Evolutionary conservation across 495 filamentous ascomycete species (phyloP).

Genomic region (Filosporella fistucella): DNA sequence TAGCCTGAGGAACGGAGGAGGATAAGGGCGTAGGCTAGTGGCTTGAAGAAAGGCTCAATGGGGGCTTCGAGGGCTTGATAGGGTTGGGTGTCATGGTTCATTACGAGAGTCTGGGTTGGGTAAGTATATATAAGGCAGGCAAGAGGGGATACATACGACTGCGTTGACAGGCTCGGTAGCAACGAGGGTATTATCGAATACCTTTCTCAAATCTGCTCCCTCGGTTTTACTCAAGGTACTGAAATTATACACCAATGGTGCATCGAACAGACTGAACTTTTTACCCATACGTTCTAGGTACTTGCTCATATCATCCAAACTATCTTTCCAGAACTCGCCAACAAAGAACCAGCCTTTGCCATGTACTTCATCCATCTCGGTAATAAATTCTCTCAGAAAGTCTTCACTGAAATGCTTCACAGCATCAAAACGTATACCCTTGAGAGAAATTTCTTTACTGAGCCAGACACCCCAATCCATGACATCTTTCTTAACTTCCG

Average conservation of each 20-base stretch:
- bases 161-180: conserved; percentile 53
- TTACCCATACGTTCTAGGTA: conserved; percentile 59
- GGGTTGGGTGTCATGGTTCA: conserved; percentile 57
- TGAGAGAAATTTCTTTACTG: conserved; percentile 47
- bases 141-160: conserved; percentile 40
- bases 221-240: conserved; percentile 44
- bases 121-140: not conserved
- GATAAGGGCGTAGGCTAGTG: conserved; percentile 57
- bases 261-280: conserved; percentile 60
- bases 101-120: conserved; percentile 36
- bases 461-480: conserved; percentile 67
- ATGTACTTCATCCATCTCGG: conserved; percentile 40
- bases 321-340: conserved; percentile 69
- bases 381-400: conserved; percentile 59
- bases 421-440: conserved; percentile 71
- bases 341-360: conserved; percentile 60
- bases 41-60: conserved; percentile 52
- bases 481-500: conserved; percentile 60
- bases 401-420: conserved; percentile 65
- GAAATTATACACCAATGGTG: conserved; percentile 63
- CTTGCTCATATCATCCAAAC: conserved; percentile 44
- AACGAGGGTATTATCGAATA: conserved; percentile 60
- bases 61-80: conserved; percentile 53
- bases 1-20: conserved; percentile 61
- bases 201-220: conserved; percentile 51